phyloP scores from a whole-genome alignment of 2,329 filamentous ascomycete genomes.

The Arthrobotrys megalospora region DNA sequence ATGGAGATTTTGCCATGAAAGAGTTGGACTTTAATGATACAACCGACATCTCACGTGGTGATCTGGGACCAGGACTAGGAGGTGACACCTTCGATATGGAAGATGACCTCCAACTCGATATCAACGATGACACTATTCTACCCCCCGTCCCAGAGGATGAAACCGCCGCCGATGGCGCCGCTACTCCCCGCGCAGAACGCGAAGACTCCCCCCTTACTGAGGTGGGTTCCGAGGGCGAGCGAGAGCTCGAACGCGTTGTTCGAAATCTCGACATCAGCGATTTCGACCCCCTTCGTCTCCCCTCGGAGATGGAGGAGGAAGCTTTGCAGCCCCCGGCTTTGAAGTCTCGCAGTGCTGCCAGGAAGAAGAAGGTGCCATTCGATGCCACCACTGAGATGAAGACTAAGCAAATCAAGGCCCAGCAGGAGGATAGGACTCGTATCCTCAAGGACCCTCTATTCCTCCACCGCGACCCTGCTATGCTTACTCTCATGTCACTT shows the following conservation, averaged over 20 bases:
- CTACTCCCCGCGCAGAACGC: conserved; percentile 49
- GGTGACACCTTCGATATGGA: conserved; percentile 69
- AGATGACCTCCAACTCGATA: conserved; percentile 73
- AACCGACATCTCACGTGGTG: conserved; percentile 66
- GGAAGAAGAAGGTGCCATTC: conserved; percentile 86
- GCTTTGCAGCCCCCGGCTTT: conserved; percentile 67
- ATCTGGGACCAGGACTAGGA: conserved; percentile 58
- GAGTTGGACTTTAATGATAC: conserved; percentile 72
- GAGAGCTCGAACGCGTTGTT: conserved; percentile 41
- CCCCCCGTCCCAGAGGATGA: conserved; percentile 63
- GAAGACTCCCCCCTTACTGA: conserved; percentile 64
- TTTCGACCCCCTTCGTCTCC: conserved; percentile 61
- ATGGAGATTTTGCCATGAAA: conserved; percentile 68
- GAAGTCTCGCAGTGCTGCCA: conserved; percentile 79
- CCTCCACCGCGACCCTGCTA: conserved; percentile 86
- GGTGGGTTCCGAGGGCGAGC: conserved; percentile 64
- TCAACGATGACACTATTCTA: conserved; percentile 76
- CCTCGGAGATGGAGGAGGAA: conserved; percentile 71
- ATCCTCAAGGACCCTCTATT: conserved; percentile 88
- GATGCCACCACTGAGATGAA: conserved; percentile 77
- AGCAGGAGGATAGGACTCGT: conserved; percentile 86
- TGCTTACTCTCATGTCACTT: conserved; percentile 90
- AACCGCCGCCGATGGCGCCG: conserved; percentile 16
- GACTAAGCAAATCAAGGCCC: conserved; percentile 80
- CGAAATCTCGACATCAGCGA: conserved; percentile 60